Base-by-base conservation (phyloP, 257 asterid species). In the Capsicum baccatum region DNA sequence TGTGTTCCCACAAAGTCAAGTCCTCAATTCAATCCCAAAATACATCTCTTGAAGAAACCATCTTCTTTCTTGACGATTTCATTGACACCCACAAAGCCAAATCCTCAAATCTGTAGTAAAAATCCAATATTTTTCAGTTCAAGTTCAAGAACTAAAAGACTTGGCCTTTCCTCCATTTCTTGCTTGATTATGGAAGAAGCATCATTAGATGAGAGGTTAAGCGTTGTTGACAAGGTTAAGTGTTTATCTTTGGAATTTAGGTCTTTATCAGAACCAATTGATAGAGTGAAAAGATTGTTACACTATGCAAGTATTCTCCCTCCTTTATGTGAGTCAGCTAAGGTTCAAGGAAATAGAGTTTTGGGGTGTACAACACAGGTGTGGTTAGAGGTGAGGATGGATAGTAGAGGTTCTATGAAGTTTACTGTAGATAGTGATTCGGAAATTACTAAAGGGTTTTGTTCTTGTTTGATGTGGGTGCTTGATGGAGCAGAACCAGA, bases 371-470 rank as follows among this genome's bases (percentile, higher is more conserved):
- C 93, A 16, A 82, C 93, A 14, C 85, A 85, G 83, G 91, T 90
- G 1, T 90, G 93, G 93, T 57, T 90, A 79, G 85, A 89, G 39
- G 93, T 80, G 19, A 81, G 9, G 62, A 90, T 90, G 91, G 87
- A 87, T 21, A 50, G 13, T 35, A 80, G 80, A 6, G 88, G 88
- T 56, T 47, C 52, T 42, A 90, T 90, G 89, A 86, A 87, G n/a
- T 92, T 89, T 33, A 81, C 85, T 35, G 89, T 88, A 39, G 97
- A 95, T 79, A 95, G 97, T 79, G 98, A 95, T 82, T 95, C 97
- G 0, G 98, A 94, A 89, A 92, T 95, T 19, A 92, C 96, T 0
- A 95, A 92, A 83, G 98, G 98, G 88, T 95, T 92, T 74, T 91
- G 94, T 73, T 90, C 94, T 83, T 95, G 98, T 83, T 80, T 95